These are phyloP conservation scores for Lachnellula subtilissima DNA, from an alignment of 2,329 filamentous ascomycete genomes.

Conservation along the genomic window DNA sequence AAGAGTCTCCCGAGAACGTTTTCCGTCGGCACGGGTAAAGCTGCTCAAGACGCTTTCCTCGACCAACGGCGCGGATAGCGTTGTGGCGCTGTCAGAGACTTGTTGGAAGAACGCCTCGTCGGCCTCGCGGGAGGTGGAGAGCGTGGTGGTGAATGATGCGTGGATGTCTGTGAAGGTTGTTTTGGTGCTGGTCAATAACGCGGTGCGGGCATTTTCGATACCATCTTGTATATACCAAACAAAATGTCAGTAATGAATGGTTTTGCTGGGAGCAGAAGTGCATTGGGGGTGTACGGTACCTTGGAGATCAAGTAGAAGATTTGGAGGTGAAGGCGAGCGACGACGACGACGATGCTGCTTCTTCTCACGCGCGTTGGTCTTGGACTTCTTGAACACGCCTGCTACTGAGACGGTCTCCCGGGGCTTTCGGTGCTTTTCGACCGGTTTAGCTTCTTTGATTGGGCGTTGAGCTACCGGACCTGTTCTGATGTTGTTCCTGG, in stretches of 20 bases:
- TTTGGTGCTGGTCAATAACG: constrained; percentile 8
- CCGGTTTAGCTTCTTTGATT: neutral
- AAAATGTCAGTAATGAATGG: neutral
- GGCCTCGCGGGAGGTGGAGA: neutral
- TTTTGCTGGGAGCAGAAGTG: neutral
- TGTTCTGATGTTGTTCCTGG: neutral
- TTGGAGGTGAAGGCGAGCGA: constrained; percentile 6
- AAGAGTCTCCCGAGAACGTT: constrained; percentile 10
- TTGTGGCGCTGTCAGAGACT: neutral
- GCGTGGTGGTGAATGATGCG: constrained; percentile 6
- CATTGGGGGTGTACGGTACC: constrained; percentile 1
- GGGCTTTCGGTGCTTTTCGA: neutral
- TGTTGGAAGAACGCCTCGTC: constrained; percentile 17
- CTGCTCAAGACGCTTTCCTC: constrained; percentile 20
- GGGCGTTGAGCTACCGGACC: neutral
- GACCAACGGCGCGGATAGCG: constrained; percentile 15
- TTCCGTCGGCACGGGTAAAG: constrained; percentile 12
- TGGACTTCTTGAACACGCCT: constrained; percentile 19
- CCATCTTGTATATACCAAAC: constrained; percentile 14
- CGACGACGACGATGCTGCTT: constrained; percentile 13
- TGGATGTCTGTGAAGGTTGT: constrained; percentile 17
- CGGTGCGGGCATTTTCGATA: constrained; percentile 14
- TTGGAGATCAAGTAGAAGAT: constrained; percentile 12
- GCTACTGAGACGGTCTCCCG: constrained; percentile 17
- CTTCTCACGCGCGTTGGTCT: constrained; percentile 6